Evolutionary conservation across 352 stramenopile species (phyloP), one percentile per base, ranked within the genome.

Genomic region (Synura sp.): DNA sequence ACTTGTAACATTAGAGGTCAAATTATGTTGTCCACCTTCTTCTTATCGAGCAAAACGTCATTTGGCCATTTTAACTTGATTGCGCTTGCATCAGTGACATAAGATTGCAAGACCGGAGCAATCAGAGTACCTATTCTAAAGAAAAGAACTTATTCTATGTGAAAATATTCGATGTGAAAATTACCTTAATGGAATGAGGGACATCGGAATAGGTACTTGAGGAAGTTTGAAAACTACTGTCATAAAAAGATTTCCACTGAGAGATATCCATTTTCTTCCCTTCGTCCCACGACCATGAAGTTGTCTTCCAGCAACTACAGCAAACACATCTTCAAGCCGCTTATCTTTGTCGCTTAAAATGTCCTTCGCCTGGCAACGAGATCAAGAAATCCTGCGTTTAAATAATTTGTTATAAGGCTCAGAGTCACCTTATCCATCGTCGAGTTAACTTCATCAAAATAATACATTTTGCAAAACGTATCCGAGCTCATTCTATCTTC

Each of bases 31-130:
- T n/a, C 38, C 38, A 44, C 38, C 59, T 73, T 73, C 25, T 38
- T 19, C 34, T 42, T 31, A 42, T 38, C 25, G 12, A 73, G 7
- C 19, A 73, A 42, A 5, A 73, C 25, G 25, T 73, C 59, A 73
- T 73, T 73, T 9, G 59, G 59, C 59, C 59, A 73, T 38, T 73
- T 73, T 27, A 73, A 38, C 9, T 42, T n/a, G 4, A 73, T 73
- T 5, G 34, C 29, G 38, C 7, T 44, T 44, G 38, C 19, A n/a
- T n/a, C n/a, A n/a, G n/a, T n/a, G n/a, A n/a, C n/a, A n/a, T n/a
- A n/a, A n/a, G n/a, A n/a, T n/a, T n/a, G n/a, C n/a, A n/a, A n/a
- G n/a, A n/a, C n/a, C n/a, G n/a, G n/a, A n/a, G n/a, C n/a, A n/a
- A n/a, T n/a, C n/a, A n/a, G n/a, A n/a, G n/a, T n/a, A n/a, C n/a